These are phyloP conservation scores for Ganoderma lingzhi DNA, from an alignment of 1,284 basidiomycete genomes.

Conservation along the genomic window DNA sequence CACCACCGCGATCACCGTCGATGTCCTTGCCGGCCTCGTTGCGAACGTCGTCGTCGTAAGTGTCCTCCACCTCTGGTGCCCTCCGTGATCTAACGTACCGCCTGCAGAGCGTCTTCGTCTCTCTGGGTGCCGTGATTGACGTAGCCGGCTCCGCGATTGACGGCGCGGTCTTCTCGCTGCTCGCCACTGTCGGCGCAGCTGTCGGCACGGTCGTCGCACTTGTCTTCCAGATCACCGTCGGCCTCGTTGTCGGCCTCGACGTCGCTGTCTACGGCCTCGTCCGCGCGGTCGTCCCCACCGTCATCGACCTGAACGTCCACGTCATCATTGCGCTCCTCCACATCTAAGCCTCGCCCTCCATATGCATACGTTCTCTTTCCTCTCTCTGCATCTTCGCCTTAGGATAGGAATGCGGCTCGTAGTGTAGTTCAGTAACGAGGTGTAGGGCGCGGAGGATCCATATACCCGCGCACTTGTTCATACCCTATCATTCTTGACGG, in stretches of 20 bases:
- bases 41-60: constrained; percentile 39
- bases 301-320: constrained; percentile 36
- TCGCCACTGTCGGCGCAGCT: constrained; percentile 42
- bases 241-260: constrained; percentile 23
- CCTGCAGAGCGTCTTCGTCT: constrained; percentile 44
- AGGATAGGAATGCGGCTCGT: background rate
- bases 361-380: background rate
- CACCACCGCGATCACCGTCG: constrained; percentile 38
- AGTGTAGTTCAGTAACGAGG: background rate
- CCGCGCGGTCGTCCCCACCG: constrained; percentile 27
- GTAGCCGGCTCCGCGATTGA: constrained; percentile 40
- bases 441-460: constrained; percentile 4
- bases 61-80: background rate
- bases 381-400: constrained; percentile 23
- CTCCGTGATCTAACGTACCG: background rate
- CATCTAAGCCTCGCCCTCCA: constrained; percentile 22
- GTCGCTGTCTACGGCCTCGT: constrained; percentile 40
- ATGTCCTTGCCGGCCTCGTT: constrained; percentile 43
- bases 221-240: constrained; percentile 42
- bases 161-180: constrained; percentile 36
- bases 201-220: constrained; percentile 39
- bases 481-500: background rate
- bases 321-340: constrained; percentile 35
- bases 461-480: constrained; percentile 14
- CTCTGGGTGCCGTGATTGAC: constrained; percentile 46